These are phyloP conservation scores for Adansonia digitata DNA, from an alignment of 345 rosid species.

Conservation along the genomic window DNA sequence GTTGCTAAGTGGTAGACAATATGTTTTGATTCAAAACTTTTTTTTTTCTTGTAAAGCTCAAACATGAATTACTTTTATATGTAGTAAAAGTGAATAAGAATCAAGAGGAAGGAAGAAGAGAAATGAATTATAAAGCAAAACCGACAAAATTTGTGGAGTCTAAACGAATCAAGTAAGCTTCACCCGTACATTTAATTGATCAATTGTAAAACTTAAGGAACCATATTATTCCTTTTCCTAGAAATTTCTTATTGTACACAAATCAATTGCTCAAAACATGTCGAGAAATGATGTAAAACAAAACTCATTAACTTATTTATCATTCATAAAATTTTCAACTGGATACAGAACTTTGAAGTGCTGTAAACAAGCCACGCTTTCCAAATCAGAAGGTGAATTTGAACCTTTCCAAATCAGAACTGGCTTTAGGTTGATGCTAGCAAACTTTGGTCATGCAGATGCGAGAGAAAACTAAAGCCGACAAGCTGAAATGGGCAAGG, in stretches of 20 bases:
- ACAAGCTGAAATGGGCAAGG: constrained; percentile 22
- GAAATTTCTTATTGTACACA: neutral
- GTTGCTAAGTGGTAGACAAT: neutral
- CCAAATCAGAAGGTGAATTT: neutral
- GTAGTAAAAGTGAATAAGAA: neutral
- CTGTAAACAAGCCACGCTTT: neutral
- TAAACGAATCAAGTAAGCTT: neutral
- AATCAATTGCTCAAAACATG: neutral
- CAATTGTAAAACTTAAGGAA: neutral
- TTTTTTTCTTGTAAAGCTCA: neutral
- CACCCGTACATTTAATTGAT: neutral
- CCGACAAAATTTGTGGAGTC: neutral
- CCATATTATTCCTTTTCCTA: neutral
- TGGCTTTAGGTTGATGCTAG: neutral
- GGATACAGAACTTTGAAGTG: neutral
- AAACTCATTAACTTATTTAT: neutral
- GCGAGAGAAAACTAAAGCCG: constrained; percentile 1
- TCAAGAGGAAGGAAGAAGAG: neutral
- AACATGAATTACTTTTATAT: neutral
- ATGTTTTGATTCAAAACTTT: neutral
- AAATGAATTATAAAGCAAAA: neutral
- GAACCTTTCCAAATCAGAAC: neutral
- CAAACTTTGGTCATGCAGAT: neutral
- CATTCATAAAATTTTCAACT: neutral
- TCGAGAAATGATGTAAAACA: neutral